Evolutionary conservation across 768 basidiomycete species (phyloP), one percentile per base, ranked within the genome.

Genomic region (Lactifluus echinatus): DNA sequence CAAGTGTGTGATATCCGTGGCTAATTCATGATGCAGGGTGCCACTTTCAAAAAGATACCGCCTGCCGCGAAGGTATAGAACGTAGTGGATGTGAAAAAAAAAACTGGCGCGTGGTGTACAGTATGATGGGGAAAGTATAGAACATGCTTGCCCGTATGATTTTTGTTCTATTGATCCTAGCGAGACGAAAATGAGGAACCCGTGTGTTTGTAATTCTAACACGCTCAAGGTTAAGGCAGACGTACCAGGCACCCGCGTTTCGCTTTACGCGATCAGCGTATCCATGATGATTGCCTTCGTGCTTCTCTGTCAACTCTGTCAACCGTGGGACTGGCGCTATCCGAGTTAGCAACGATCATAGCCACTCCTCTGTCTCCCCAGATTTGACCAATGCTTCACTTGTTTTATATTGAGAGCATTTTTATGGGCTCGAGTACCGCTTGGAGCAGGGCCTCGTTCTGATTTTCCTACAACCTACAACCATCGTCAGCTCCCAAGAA

Each of bases 31-130:
- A 17, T 39, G 11, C 43, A 59, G 58, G 58, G 58, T 5, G 42
- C 57, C 7, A 50, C 57, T 2, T 61, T 61, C 60, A 47, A 59
- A 36, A 61, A 37, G 36, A 8, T 52, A 4, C 60, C 60, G 11
- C 17, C 58, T 24, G 48, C 58, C 34, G n/a, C n/a, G n/a, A 61
- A 61, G 37, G 57, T 54, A 10, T 60, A 60, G 50, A 42, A 28
- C 17, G 33, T 11, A 4, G 37, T 28, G 23, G 10, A 10, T 19
- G 2, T n/a, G 19, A 40, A 37, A 19, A 14, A 34, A 19, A 46
- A 37, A 21, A 12, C 28, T 1, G 12, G 19, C 10, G 11, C 33
- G 24, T 48, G 24, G 47, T 36, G 46, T 37, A 31, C 10, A 10
- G 5, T 21, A 44, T 5, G 28, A 31, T 23, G 40, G 29, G 29